phyloP scores from a whole-genome alignment of 345 rosid species.

The Capsella bursapastoris region DNA sequence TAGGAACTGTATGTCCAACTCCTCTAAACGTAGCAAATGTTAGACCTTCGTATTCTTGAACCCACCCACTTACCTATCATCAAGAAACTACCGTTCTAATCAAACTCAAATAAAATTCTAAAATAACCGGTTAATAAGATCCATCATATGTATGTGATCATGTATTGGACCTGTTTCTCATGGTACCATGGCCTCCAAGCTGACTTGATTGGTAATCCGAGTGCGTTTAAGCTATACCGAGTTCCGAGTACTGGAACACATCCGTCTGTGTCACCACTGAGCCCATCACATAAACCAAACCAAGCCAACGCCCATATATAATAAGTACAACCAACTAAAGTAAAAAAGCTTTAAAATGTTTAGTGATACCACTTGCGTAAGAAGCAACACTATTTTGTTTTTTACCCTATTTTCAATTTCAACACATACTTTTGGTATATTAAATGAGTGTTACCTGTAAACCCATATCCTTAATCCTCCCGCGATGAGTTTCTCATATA shows the following conservation, averaged over 20 bases:
- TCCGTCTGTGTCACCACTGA: conserved; percentile 95
- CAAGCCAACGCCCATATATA: background rate
- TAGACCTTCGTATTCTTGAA: conserved; percentile 83
- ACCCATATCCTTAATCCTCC: too few relatives aligned
- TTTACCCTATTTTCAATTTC: too few relatives aligned
- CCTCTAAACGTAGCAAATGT: conserved; percentile 91
- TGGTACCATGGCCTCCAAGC: conserved; percentile 97
- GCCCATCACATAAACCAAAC: conserved; percentile 7
- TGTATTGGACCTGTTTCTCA: conserved; percentile 61
- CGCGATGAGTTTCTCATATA: too few relatives aligned
- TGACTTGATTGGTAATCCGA: conserved; percentile 65
- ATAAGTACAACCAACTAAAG: too few relatives aligned
- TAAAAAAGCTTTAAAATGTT: too few relatives aligned
- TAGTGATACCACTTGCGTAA: too few relatives aligned
- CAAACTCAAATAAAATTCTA: background rate
- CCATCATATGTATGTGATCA: background rate
- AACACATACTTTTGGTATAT: too few relatives aligned
- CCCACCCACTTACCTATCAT: conserved; percentile 78
- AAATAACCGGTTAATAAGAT: background rate
- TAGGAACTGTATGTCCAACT: conserved; percentile 93
- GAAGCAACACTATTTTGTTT: too few relatives aligned
- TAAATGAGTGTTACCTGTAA: too few relatives aligned
- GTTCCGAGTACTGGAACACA: conserved; percentile 90
- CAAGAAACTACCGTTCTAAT: background rate
- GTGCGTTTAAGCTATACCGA: conserved; percentile 64